Evolutionary conservation across 768 basidiomycete species (phyloP).

Genomic region (Hericium coralloides): DNA sequence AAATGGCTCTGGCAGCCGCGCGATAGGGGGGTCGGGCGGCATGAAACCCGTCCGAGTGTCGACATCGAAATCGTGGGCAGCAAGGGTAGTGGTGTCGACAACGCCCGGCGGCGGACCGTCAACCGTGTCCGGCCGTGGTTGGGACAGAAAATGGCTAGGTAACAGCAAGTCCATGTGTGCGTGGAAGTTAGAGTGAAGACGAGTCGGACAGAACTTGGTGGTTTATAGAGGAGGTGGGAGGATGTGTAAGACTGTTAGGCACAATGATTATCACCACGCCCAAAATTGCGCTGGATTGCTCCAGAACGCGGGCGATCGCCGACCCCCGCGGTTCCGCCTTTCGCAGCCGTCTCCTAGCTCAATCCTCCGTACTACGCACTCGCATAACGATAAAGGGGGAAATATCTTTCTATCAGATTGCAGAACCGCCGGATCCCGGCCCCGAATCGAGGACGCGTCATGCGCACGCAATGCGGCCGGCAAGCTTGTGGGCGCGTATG

Average conservation of each 20-base stretch:
- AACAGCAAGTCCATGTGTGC: slow-evolving; percentile 9
- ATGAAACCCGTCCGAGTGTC: slow-evolving; percentile 89
- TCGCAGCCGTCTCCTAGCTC: too few species aligned
- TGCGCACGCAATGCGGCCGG: too few species aligned
- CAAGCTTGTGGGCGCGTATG: too few species aligned
- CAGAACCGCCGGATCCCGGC: too few species aligned
- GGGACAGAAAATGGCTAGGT: slow-evolving; percentile 25
- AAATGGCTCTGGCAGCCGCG: slow-evolving; percentile 53
- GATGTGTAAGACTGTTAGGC: neutral
- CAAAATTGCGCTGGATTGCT: too few species aligned
- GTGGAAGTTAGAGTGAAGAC: neutral
- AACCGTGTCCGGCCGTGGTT: slow-evolving; percentile 24
- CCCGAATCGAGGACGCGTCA: too few species aligned
- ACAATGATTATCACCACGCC: too few species aligned
- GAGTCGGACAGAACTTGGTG: neutral
- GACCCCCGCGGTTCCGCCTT: neutral
- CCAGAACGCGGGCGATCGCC: neutral
- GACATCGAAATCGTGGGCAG: slow-evolving; percentile 65
- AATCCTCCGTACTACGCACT: too few species aligned
- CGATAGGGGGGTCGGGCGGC: slow-evolving; percentile 65
- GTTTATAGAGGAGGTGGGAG: neutral
- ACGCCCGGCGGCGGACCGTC: slow-evolving; percentile 18
- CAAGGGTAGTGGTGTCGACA: slow-evolving; percentile 28
- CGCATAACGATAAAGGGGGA: too few species aligned
- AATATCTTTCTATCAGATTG: too few species aligned